Evolutionary conservation across 495 filamentous ascomycete species (phyloP).

Genomic region (Cryomyces minteri): DNA sequence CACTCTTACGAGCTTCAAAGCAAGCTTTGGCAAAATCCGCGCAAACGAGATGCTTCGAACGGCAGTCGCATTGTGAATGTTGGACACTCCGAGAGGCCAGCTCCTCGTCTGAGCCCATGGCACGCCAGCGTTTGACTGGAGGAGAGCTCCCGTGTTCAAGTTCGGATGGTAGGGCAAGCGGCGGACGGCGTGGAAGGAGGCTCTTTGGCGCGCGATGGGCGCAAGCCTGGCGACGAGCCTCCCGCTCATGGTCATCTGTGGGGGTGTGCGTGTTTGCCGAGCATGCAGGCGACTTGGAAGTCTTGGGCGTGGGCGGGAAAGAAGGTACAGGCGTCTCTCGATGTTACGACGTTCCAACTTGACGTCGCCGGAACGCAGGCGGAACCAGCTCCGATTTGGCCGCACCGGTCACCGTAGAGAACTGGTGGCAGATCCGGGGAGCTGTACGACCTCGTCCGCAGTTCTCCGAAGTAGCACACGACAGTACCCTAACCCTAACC

Average conservation of each 20-base stretch:
- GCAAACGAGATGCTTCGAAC: conserved; percentile 76
- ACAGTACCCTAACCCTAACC: too few relatives aligned
- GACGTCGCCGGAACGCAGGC: too few relatives aligned
- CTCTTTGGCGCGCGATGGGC: conserved; percentile 38
- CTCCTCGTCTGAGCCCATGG: conserved; percentile 27
- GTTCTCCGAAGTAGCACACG: too few relatives aligned
- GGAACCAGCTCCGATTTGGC: too few relatives aligned
- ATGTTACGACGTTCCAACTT: too few relatives aligned
- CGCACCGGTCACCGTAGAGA: too few relatives aligned
- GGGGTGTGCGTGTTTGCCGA: background rate
- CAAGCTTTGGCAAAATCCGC: conserved; percentile 70
- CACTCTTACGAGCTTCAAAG: conserved; percentile 68
- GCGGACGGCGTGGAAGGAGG: conserved; percentile 33
- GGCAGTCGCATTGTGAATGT: conserved; percentile 69
- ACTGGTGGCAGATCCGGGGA: too few relatives aligned
- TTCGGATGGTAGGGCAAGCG: conserved; percentile 44
- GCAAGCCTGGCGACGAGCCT: conserved; percentile 58
- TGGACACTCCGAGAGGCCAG: conserved; percentile 57
- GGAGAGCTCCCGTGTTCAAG: conserved; percentile 44
- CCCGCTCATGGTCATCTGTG: conserved; percentile 47
- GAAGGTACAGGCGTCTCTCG: too few relatives aligned
- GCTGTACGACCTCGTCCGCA: too few relatives aligned
- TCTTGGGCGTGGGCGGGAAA: background rate
- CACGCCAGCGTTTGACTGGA: conserved; percentile 43
- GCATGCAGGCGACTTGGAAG: background rate